Percentiles rank a stretch among this genome's conserved stretches.
phyloP scores from a whole-genome alignment of 768 basidiomycete species.

The Auricularia sp. region DNA sequence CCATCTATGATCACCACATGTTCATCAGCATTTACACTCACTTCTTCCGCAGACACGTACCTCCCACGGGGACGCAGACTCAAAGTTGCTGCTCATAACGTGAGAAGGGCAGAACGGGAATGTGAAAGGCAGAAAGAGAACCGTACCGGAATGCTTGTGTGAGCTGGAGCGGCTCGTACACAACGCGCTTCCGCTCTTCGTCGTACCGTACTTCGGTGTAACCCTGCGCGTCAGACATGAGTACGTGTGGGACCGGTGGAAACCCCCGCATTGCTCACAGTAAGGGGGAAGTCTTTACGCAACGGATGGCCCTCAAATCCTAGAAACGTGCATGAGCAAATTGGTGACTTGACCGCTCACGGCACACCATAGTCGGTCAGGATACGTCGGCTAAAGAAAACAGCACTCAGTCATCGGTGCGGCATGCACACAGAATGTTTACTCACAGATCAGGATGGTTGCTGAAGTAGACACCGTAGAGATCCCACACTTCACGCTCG shows the following conservation, averaged over 20 bases:
- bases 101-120: conserved; percentile 3
- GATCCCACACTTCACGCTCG: conserved; percentile 96
- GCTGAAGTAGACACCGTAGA: conserved; percentile 93
- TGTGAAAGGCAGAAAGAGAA: not conserved
- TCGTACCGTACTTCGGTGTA: conserved; percentile 97
- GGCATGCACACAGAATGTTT: not conserved
- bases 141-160: conserved; percentile 93
- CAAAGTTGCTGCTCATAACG: conserved; percentile 64
- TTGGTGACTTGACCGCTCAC: not conserved
- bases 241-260: not conserved
- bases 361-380: conserved; percentile 87
- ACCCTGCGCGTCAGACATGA: conserved; percentile 43
- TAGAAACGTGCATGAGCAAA: conserved; percentile 19
- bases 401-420: conserved; percentile 5
- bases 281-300: conserved; percentile 96
- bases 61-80: conserved; percentile 90
- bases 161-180: conserved; percentile 94
- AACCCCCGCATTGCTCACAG: conserved; percentile 39
- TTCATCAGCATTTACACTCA: not conserved
- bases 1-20: not conserved
- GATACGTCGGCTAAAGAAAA: conserved; percentile 67
- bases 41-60: conserved; percentile 30
- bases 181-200: conserved; percentile 93
- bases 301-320: conserved; percentile 96
- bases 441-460: conserved; percentile 92